Evolutionary conservation across 164 flowering plant species (phyloP), one percentile per base, ranked within the genome.

Genomic region (Magnolia officinalis): DNA sequence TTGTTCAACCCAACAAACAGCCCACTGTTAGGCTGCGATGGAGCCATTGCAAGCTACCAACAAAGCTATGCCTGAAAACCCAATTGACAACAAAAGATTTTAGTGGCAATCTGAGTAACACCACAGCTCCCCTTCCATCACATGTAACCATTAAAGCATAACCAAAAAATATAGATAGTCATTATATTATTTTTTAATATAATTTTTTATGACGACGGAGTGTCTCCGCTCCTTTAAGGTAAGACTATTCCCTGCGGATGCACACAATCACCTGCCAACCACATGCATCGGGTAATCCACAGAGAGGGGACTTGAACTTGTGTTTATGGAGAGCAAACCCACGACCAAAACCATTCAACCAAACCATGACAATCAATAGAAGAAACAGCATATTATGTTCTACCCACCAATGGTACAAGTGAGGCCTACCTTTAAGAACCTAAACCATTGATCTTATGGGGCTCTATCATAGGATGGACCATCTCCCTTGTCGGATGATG

Each of bases 1-100:
- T 78, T 83, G 82, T 85, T 85, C 50, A 85, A 67, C 24, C 85
- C 85, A 37, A 85, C 87, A 75, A 81, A 83, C 8, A 85, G 81
- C 67, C 85, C 87, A 1, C 72, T 51, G 21, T 79, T 85, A 31
- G 85, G 82, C 73, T 65, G 82, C 20, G 52, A 68, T 20, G 85
- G 87, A 75, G 87, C 85, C 85, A 83, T 83, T 37, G 61, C 80
- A 83, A 66, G 23, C 72, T 29, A 20, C 71, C 19, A 52, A 52
- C 61, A 55, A 50, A 37, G 61, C 18, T 29, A 20, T 18, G 29
- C 71, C 71, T 65, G 26, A 24, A 65, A 24, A 1, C 1, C 68
- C 68, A 21, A 65, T n/a, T n/a, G 6, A 63, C 65, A 21, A 65
- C 11, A 65, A 21, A 20, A 65, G 11, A 23, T 65, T 21, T 21